Percentiles rank a stretch among this genome's conserved stretches.
Evolutionary conservation across 169 alveolate genomes (phyloP).

Genomic region (Eimeria zaria): DNA sequence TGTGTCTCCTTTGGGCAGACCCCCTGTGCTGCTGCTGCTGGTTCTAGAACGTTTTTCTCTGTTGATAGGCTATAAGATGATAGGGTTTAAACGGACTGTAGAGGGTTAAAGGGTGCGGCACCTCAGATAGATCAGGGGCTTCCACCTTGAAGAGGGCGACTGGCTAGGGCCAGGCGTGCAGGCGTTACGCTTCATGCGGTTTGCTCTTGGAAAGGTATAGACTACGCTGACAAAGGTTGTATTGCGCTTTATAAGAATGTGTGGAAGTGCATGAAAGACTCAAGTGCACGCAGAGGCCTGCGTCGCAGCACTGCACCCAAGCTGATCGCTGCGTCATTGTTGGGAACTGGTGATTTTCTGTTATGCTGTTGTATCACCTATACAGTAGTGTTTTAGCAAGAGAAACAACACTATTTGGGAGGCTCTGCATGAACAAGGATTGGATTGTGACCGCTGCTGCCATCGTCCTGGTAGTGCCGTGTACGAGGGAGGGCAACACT

Average conservation of each 20-base stretch:
- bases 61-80: background rate
- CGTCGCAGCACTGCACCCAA: background rate
- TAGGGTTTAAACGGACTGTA: background rate
- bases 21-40: slow-evolving; percentile 19
- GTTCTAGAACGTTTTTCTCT: background rate
- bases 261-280: background rate
- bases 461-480: background rate
- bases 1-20: slow-evolving; percentile 38
- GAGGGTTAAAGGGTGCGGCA: background rate
- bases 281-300: background rate
- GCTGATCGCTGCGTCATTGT: background rate
- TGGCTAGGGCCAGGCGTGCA: background rate
- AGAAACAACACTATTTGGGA: too few species aligned
- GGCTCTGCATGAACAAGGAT: background rate
- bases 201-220: background rate
- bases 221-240: background rate
- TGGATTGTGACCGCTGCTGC: background rate
- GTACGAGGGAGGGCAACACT: background rate
- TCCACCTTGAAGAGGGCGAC: background rate
- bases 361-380: too few species aligned
- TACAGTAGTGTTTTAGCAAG: too few species aligned
- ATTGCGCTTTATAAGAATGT: background rate
- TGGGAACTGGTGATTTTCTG: background rate
- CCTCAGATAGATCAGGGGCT: background rate
- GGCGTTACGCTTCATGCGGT: background rate